Conservation (phyloP, 2,329 filamentous ascomycete species). For the Clonostachys solani region DNA sequence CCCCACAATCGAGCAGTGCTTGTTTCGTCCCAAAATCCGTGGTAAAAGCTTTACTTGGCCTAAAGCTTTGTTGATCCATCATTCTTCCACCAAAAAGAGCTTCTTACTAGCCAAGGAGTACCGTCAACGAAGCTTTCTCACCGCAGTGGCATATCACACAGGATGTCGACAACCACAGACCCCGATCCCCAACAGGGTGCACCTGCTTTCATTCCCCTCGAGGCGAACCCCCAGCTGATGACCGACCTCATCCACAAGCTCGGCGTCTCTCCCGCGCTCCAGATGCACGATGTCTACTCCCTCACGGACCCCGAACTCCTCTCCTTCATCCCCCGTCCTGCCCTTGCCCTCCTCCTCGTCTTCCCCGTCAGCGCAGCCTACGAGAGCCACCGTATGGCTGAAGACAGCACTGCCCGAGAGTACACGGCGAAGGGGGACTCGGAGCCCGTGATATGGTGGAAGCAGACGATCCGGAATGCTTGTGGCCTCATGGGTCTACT, state of each 20-base stretch:
- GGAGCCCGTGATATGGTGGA: conserved; percentile 89
- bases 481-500: conserved; percentile 88
- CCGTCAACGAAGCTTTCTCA: too few relatives aligned
- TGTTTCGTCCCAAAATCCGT: too few relatives aligned
- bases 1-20: too few relatives aligned
- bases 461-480: conserved; percentile 89
- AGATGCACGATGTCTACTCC: conserved; percentile 88
- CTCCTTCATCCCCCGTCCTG: conserved; percentile 82
- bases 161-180: conserved; percentile 26
- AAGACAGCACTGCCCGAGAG: conserved; percentile 60
- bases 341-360: conserved; percentile 83
- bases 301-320: conserved; percentile 83
- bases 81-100: too few relatives aligned
- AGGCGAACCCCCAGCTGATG: conserved; percentile 86
- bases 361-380: conserved; percentile 81
- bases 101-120: too few relatives aligned
- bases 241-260: conserved; percentile 76
- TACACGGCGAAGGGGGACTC: conserved; percentile 64
- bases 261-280: conserved; percentile 71
- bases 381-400: conserved; percentile 68
- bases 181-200: conserved; percentile 31
- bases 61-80: too few relatives aligned
- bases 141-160: not conserved
- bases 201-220: conserved; percentile 54
- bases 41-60: too few relatives aligned